A percentile compares a stretch with the other conserved stretches of the same genome.
phyloP scores from a whole-genome alignment of 176 grass and related monocot species.

The Aegilops sharonensis region DNA sequence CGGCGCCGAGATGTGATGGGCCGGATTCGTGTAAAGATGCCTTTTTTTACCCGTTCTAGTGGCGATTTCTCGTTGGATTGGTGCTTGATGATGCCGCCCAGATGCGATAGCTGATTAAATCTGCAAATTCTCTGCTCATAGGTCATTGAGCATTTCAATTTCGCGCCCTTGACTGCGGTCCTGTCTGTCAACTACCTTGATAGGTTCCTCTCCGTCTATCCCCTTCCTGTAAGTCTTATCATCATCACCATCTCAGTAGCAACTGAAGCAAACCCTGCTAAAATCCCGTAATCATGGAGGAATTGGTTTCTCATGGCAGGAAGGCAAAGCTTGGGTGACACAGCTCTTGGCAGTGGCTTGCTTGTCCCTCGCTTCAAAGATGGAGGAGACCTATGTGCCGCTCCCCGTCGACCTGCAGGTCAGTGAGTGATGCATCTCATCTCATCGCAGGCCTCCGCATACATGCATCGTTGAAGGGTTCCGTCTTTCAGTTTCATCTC shows the following conservation, averaged over 20 bases:
- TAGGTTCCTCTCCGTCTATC: constrained; percentile 76
- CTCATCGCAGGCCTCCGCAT: not conserved
- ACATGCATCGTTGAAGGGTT: constrained; percentile 1
- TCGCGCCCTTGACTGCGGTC: constrained; percentile 78
- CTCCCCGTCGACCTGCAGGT: constrained; percentile 77
- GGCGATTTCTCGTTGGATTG: constrained; percentile 25
- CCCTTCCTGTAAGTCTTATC: constrained; percentile 75
- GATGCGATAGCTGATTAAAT: constrained; percentile 36
- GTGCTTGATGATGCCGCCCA: not conserved
- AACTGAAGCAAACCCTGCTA: constrained; percentile 12
- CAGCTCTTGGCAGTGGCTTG: constrained; percentile 88
- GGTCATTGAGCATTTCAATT: constrained; percentile 80
- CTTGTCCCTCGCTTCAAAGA: constrained; percentile 89
- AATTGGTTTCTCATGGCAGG: constrained; percentile 37
- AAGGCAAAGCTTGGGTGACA: constrained; percentile 68
- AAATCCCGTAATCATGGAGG: constrained; percentile 26
- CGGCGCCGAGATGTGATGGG: constrained; percentile 13
- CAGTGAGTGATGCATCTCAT: constrained; percentile 27
- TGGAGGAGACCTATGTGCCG: constrained; percentile 88
- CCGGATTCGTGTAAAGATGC: constrained; percentile 33
- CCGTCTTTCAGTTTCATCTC: constrained; percentile 22
- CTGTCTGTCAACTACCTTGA: constrained; percentile 93
- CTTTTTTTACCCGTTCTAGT: constrained; percentile 20
- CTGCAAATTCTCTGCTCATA: constrained; percentile 51
- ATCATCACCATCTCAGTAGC: not conserved